Conservation (phyloP, 148 eudicot species). For the Simmondsia chinensis region DNA sequence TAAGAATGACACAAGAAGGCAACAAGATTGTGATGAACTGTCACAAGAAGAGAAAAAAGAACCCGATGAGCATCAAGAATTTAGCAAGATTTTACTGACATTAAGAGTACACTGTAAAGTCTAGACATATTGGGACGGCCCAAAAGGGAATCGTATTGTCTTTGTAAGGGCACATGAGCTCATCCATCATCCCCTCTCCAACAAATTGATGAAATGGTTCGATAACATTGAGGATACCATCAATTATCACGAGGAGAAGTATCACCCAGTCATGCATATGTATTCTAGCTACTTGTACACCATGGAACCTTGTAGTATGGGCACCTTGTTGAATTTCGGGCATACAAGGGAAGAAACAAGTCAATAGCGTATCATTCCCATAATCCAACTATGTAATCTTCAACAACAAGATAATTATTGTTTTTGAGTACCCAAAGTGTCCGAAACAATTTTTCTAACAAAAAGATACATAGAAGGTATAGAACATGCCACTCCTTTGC, state of each 20-base stretch:
- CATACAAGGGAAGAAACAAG: too few relatives aligned
- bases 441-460: too few relatives aligned
- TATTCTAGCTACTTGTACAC: slow-evolving; percentile 51
- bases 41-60: slow-evolving; percentile 7
- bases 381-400: too few relatives aligned
- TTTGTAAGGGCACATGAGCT: slow-evolving; percentile 71
- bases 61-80: neutral
- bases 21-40: slow-evolving; percentile 70
- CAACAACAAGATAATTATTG: too few relatives aligned
- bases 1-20: slow-evolving; percentile 55
- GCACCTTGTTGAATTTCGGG: slow-evolving; percentile 44
- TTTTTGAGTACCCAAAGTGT: too few relatives aligned
- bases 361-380: too few relatives aligned
- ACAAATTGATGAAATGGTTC: slow-evolving; percentile 88
- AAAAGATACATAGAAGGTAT: too few relatives aligned
- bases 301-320: slow-evolving; percentile 75
- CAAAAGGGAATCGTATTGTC: slow-evolving; percentile 79
- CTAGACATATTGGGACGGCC: slow-evolving; percentile 69
- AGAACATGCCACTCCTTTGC: too few relatives aligned
- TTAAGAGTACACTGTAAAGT: neutral
- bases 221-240: slow-evolving; percentile 49
- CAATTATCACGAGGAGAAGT: slow-evolving; percentile 51
- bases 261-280: slow-evolving; percentile 90
- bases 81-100: neutral
- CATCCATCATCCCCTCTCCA: slow-evolving; percentile 76